These are phyloP conservation scores for Cystobasidium tubakii DNA, from an alignment of 768 basidiomycete species.

Conservation along the genomic window DNA sequence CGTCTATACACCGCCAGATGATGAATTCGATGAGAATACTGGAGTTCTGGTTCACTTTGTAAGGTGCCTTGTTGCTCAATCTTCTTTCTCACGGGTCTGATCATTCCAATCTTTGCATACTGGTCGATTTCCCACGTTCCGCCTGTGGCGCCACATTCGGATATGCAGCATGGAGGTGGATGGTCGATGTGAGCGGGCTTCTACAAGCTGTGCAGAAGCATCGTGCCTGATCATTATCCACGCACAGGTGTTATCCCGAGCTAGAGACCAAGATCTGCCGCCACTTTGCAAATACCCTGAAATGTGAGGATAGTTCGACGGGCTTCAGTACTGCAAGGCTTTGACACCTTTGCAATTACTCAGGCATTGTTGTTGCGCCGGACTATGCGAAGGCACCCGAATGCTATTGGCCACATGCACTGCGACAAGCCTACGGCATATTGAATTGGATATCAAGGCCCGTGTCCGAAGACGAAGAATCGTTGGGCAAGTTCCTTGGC, in stretches of 20 bases:
- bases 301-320: not conserved
- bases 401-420: conserved; percentile 23
- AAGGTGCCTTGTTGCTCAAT: not conserved
- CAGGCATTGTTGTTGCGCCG: conserved; percentile 34
- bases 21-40: not conserved
- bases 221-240: too few relatives aligned
- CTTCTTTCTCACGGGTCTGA: not conserved
- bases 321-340: too few relatives aligned
- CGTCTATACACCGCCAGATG: conserved; percentile 14
- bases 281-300: conserved; percentile 9
- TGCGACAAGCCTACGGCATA: conserved; percentile 20
- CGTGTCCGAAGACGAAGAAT: conserved; percentile 1
- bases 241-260: conserved; percentile 17
- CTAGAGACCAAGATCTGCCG: conserved; percentile 20
- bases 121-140: not conserved
- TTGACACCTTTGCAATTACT: not conserved
- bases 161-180: conserved; percentile 22
- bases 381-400: conserved; percentile 32
- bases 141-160: not conserved
- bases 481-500: conserved; percentile 8
- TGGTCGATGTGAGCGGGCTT: conserved; percentile 19
- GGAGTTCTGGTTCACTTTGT: conserved; percentile 32
- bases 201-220: not conserved
- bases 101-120: not conserved
- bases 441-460: conserved; percentile 12